Evolutionary conservation across 192 early-diverging fungal genomes (phyloP).

Genomic region (Coemansia sp.): DNA sequence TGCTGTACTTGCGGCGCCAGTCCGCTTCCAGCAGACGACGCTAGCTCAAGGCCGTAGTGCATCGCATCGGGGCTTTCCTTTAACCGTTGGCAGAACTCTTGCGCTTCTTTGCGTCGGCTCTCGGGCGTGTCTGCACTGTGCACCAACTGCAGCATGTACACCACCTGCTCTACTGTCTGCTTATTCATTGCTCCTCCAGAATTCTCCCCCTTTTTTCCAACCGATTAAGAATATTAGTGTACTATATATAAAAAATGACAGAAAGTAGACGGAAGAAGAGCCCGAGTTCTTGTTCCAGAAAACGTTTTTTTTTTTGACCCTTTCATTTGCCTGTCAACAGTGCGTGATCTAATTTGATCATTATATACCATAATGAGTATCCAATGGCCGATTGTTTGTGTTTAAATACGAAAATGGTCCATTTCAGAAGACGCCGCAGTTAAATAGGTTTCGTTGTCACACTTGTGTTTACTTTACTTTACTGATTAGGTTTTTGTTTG

Average conservation of each 20-base stretch:
- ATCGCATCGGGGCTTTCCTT: slow-evolving; percentile 21
- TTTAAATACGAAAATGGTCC: not conserved
- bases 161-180: slow-evolving; percentile 13
- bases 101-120: slow-evolving; percentile 37
- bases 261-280: not conserved
- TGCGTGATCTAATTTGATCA: not conserved
- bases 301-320: not conserved
- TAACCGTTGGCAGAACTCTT: slow-evolving; percentile 35
- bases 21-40: slow-evolving; percentile 11
- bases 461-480: too few relatives aligned
- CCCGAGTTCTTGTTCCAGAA: not conserved
- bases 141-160: slow-evolving; percentile 42
- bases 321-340: not conserved
- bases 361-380: not conserved
- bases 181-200: slow-evolving; percentile 20
- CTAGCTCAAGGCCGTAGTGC: slow-evolving; percentile 27
- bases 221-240: not conserved
- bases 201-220: not conserved
- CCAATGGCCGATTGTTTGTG: not conserved
- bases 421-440: too few relatives aligned
- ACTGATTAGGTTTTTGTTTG: not conserved
- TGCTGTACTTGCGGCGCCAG: slow-evolving; percentile 20
- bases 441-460: too few relatives aligned
- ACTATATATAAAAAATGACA: not conserved
- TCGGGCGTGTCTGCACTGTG: slow-evolving; percentile 29